A percentile compares a stretch with the other conserved stretches of the same genome.
These are phyloP conservation scores for Austroboletus eburneus DNA, from an alignment of 768 basidiomycete species.

Conservation along the genomic window DNA sequence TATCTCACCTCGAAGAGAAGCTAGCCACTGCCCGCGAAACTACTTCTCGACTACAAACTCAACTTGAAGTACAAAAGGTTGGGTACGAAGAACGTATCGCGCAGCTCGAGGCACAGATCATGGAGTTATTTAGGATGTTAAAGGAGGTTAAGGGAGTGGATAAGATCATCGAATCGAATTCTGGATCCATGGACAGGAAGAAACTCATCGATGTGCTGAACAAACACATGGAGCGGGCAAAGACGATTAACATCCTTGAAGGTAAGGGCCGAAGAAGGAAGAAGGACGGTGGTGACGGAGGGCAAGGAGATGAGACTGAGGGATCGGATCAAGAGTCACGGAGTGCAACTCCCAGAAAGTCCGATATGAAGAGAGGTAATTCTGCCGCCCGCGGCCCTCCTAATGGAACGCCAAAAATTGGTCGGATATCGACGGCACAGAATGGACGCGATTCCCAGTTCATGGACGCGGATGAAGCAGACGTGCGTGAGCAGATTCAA, in stretches of 20 bases:
- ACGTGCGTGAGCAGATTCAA: slow-evolving; percentile 84
- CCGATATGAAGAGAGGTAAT: slow-evolving; percentile 38
- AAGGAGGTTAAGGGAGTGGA: slow-evolving; percentile 79
- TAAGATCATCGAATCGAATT: slow-evolving; percentile 60
- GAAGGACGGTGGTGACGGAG: slow-evolving; percentile 31
- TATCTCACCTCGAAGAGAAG: slow-evolving; percentile 70
- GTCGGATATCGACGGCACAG: slow-evolving; percentile 39
- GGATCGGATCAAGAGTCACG: slow-evolving; percentile 46
- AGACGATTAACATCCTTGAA: slow-evolving; percentile 84
- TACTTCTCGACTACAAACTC: slow-evolving; percentile 67
- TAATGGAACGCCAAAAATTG: slow-evolving; percentile 23
- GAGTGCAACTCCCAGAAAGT: slow-evolving; percentile 57
- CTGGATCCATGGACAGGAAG: slow-evolving; percentile 69
- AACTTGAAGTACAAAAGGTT: slow-evolving; percentile 70
- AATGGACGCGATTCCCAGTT: slow-evolving; percentile 72
- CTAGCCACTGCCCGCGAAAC: slow-evolving; percentile 76
- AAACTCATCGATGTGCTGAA: slow-evolving; percentile 76
- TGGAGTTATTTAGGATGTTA: slow-evolving; percentile 92
- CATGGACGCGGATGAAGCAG: slow-evolving; percentile 83
- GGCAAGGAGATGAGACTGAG: slow-evolving; percentile 29
- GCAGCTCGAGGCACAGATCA: slow-evolving; percentile 87
- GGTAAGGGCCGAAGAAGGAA: slow-evolving; percentile 45
- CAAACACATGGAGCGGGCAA: slow-evolving; percentile 75
- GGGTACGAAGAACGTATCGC: slow-evolving; percentile 83
- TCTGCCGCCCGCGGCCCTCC: slow-evolving; percentile 30